phyloP scores from a whole-genome alignment of 371 early-diverging fungal genomes.

The Mucor sp. region DNA sequence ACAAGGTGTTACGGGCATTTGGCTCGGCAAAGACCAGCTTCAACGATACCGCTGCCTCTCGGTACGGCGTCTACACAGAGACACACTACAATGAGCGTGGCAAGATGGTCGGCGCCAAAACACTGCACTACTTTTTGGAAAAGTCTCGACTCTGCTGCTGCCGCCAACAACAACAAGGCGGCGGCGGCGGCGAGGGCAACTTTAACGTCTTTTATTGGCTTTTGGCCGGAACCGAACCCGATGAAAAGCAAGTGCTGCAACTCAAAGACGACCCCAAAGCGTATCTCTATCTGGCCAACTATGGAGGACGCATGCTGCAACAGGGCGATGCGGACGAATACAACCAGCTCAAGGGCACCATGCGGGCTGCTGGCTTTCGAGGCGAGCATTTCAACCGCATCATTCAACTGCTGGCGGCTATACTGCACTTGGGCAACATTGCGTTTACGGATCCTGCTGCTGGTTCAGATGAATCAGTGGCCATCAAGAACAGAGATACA shows the following conservation, averaged over 20 bases:
- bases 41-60: conserved; percentile 36
- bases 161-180: conserved; percentile 38
- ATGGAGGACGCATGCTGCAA: conserved; percentile 32
- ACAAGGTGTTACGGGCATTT: conserved; percentile 80
- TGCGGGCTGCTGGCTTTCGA: conserved; percentile 79
- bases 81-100: conserved; percentile 82
- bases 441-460: conserved; percentile 73
- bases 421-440: conserved; percentile 91
- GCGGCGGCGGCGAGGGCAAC: conserved; percentile 76
- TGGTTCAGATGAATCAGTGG: conserved; percentile 76
- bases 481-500: conserved; percentile 74
- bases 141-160: conserved; percentile 58
- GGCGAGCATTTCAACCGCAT: conserved; percentile 80
- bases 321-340: conserved; percentile 48
- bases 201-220: conserved; percentile 94
- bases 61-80: conserved; percentile 87
- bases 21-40: conserved; percentile 57
- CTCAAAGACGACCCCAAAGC: conserved; percentile 16
- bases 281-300: conserved; percentile 26
- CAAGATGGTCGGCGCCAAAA: conserved; percentile 65
- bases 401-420: conserved; percentile 85
- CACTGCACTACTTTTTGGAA: conserved; percentile 91
- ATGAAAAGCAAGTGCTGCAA: conserved; percentile 40
- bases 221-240: conserved; percentile 50
- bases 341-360: conserved; percentile 68